phyloP scores from a whole-genome alignment of 2,329 filamentous ascomycete genomes.

The Monilinia aucupariae region DNA sequence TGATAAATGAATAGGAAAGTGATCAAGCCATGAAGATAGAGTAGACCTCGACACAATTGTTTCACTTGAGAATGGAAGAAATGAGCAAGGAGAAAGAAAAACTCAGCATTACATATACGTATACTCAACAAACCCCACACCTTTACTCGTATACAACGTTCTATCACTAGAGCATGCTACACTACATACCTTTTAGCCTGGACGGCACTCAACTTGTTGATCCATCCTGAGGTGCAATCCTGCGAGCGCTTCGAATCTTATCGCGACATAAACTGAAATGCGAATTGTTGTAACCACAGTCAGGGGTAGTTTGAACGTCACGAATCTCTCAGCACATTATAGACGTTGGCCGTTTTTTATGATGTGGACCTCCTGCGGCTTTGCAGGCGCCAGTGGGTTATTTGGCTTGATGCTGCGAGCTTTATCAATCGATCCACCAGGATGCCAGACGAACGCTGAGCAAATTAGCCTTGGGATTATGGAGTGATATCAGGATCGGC shows the following conservation, averaged over 20 bases:
- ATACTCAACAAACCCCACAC: background rate
- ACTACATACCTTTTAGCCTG: conserved; percentile 73
- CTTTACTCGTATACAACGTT: background rate
- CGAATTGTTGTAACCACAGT: conserved; percentile 81
- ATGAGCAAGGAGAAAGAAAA: background rate
- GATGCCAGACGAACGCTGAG: too few relatives aligned
- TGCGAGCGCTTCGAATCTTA: conserved; percentile 87
- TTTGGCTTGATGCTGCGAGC: background rate
- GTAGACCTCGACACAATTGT: too few relatives aligned
- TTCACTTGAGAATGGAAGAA: background rate
- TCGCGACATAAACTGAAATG: conserved; percentile 93
- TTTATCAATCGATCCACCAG: background rate
- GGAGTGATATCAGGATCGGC: too few relatives aligned
- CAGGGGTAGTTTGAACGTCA: conserved; percentile 75
- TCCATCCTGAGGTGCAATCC: conserved; percentile 91
- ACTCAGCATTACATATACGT: background rate
- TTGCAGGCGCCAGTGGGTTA: background rate
- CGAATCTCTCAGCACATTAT: conserved; percentile 46
- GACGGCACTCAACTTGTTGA: conserved; percentile 92
- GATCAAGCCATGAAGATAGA: too few relatives aligned
- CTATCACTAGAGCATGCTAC: background rate
- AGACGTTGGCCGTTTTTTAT: background rate
- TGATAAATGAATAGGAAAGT: background rate
- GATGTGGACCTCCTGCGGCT: background rate
- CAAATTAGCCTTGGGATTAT: too few relatives aligned